Evolutionary conservation across 306 rosid genomes (phyloP).

Genomic region (Cucumis melo): DNA sequence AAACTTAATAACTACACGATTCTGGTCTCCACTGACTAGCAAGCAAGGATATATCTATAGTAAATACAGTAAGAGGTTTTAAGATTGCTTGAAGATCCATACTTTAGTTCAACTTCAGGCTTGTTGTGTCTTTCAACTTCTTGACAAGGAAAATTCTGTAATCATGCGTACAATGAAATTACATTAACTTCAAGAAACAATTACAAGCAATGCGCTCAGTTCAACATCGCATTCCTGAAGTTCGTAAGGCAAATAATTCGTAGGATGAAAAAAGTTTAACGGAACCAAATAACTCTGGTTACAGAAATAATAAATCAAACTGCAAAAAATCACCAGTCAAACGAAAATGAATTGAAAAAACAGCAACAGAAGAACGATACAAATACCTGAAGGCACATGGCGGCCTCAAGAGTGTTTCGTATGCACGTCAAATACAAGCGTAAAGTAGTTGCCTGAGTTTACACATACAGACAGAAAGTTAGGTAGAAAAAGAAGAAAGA

Average conservation of each 20-base stretch:
- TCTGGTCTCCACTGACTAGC: not conserved
- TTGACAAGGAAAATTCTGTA: constrained; percentile 94
- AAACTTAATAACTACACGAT: not conserved
- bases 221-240: not conserved
- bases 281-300: no score
- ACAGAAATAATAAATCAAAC: not conserved
- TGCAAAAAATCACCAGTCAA: not conserved
- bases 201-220: no score
- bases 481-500: not conserved
- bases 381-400: constrained; percentile 87
- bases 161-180: not conserved
- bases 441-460: constrained; percentile 43
- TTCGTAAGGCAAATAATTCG: not conserved
- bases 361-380: not conserved
- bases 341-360: not conserved
- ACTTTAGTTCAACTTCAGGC: constrained; percentile 94
- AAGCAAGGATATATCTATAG: not conserved
- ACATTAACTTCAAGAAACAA: no score
- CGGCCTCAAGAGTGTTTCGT: constrained; percentile 86
- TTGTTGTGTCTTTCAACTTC: constrained; percentile 99
- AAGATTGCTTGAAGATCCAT: constrained; percentile 16
- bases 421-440: constrained; percentile 76
- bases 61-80: not conserved
- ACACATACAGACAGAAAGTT: not conserved
- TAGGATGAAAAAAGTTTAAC: not conserved